Conservation (phyloP, 2,329 filamentous ascomycete genomes). For the Nothophaeocryptopus gaeumannii region DNA sequence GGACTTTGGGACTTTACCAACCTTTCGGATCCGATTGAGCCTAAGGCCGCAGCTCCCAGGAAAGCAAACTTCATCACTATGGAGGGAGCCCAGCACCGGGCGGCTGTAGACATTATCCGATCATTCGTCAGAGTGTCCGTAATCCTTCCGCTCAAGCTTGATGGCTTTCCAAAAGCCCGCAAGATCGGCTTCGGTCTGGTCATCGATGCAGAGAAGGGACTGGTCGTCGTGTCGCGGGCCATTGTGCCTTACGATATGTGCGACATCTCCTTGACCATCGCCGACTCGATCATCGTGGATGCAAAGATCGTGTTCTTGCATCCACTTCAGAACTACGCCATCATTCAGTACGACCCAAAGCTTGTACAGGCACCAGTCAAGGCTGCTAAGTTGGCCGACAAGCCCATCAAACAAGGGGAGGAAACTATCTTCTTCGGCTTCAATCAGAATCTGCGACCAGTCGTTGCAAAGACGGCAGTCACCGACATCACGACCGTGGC, state of each 20-base stretch:
- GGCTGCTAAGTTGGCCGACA: slow-evolving; percentile 77
- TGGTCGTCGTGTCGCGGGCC: slow-evolving; percentile 90
- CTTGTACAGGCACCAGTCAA: slow-evolving; percentile 92
- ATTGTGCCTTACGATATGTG: slow-evolving; percentile 96
- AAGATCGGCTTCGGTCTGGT: slow-evolving; percentile 96
- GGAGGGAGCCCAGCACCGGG: slow-evolving; percentile 80
- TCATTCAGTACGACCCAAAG: slow-evolving; percentile 89
- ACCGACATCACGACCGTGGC: slow-evolving; percentile 97
- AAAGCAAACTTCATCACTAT: slow-evolving; percentile 90
- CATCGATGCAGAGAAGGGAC: slow-evolving; percentile 92
- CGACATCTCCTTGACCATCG: slow-evolving; percentile 93
- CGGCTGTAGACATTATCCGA: slow-evolving; percentile 87
- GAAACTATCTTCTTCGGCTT: slow-evolving; percentile 97
- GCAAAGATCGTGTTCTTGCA: slow-evolving; percentile 95
- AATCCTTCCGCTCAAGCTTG: slow-evolving; percentile 90
- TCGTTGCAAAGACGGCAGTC: slow-evolving; percentile 89
- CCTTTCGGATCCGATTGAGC: slow-evolving; percentile 75
- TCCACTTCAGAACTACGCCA: slow-evolving; percentile 92
- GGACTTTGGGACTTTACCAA: slow-evolving; percentile 95
- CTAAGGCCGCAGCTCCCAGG: slow-evolving; percentile 66
- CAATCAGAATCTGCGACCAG: slow-evolving; percentile 90
- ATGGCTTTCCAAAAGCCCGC: slow-evolving; percentile 92
- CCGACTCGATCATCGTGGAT: slow-evolving; percentile 90
- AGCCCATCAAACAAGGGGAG: slow-evolving; percentile 85
- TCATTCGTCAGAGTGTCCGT: slow-evolving; percentile 94